Evolutionary conservation across 495 filamentous ascomycete genomes (phyloP), one percentile per base, ranked within the genome.

Genomic region (Tuber magnatum): DNA sequence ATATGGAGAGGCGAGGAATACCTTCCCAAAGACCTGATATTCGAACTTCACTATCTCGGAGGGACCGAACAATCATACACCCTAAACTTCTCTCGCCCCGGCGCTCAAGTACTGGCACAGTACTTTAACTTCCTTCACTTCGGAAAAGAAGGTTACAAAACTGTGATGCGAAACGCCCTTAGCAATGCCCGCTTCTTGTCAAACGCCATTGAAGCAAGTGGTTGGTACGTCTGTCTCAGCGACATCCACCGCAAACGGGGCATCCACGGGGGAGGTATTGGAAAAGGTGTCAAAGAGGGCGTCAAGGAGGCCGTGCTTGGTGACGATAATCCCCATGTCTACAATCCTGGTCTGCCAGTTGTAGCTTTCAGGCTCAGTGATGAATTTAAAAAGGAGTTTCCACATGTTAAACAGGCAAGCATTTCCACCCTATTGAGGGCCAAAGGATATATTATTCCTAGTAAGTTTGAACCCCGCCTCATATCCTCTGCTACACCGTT

Each of bases 91-190:
- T 91, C 89, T 3, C 87, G 91, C 1, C 91, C 91, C 0, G 91
- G 90, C 22, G 89, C 88, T 0, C 91, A 93, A 75, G 86, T 93
- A 43, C 88, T 92, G 71, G 91, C 86, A 12, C 91, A 93, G 81
- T 93, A 93, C 82, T 93, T 88, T 82, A 93, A 93, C 81, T 86
- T 93, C 22, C 90, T 93, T 71, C 90, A 92, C 77, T 87, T 93
- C 8, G 91, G 91, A 7, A 90, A 88, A 82, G 83, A 85, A 0
- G 91, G 91, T 39, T 93, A 89, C 81, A 86, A 84, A 68, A 82
- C 85, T 46, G 87, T 92, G 75, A 91, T 93, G 89, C 89, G 91
- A 77, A 92, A 91, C 78, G 88, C 89, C 75, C 84, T 93, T n/a
- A 80, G 86, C 44, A 92, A 92, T 74, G 91, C 91, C 1, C 86